phyloP scores from a whole-genome alignment of 805 yeast genomes.

The Saturnispora diversa region DNA sequence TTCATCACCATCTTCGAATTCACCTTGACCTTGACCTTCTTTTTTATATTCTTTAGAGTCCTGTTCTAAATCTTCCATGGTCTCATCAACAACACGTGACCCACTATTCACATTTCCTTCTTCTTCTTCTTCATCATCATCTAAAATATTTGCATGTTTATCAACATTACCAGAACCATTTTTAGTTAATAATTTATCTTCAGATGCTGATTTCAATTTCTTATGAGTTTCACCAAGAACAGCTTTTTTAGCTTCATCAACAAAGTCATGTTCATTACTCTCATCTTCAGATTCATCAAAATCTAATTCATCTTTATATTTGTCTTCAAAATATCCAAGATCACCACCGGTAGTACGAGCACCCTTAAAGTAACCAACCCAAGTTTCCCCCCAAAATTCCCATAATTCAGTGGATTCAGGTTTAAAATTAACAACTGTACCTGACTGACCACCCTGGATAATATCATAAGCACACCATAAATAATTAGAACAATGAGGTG shows the following conservation, averaged over 20 bases:
- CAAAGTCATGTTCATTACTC: conserved; percentile 4
- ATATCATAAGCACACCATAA: conserved; percentile 55
- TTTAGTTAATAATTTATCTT: conserved; percentile 7
- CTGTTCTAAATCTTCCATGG: background rate
- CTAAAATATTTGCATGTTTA: background rate
- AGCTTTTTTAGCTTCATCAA: conserved; percentile 16
- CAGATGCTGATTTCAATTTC: conserved; percentile 19
- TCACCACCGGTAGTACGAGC: conserved; percentile 17
- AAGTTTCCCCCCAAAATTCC: conserved; percentile 41
- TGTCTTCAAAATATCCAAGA: conserved; percentile 27
- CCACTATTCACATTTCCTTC: background rate
- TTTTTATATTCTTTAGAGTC: background rate
- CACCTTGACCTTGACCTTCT: conserved; percentile 5
- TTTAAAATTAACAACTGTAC: conserved; percentile 37
- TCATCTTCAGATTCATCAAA: conserved; percentile 18
- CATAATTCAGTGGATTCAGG: conserved; percentile 28
- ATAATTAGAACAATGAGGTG: conserved; percentile 45
- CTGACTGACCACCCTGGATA: conserved; percentile 45
- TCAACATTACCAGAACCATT: background rate
- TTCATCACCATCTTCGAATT: background rate
- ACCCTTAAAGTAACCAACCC: conserved; percentile 39
- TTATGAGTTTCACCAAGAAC: conserved; percentile 19
- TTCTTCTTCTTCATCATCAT: conserved; percentile 3
- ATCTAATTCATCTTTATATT: conserved; percentile 27
- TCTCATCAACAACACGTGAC: conserved; percentile 1